Evolutionary conservation across 108 stramenopile genomes (phyloP).

Genomic region (Epithemia pelagica): DNA sequence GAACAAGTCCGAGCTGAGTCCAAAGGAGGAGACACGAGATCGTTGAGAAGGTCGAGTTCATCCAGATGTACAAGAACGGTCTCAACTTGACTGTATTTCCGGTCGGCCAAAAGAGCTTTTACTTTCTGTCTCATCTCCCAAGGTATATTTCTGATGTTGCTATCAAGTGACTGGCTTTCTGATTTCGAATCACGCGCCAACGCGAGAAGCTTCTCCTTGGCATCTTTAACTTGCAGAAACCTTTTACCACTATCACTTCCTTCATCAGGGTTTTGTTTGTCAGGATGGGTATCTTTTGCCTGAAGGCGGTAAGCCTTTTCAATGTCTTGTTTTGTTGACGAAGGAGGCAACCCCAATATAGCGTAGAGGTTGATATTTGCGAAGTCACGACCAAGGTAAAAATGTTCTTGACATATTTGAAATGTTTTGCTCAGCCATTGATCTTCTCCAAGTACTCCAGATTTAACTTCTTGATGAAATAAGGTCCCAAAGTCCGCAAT

Average conservation of each 20-base stretch:
- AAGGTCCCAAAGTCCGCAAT: constrained; percentile 34
- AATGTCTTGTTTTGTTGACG: constrained; percentile 33
- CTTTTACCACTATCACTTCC: constrained; percentile 4
- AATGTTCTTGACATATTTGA: constrained; percentile 30
- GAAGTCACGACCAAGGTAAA: constrained; percentile 33
- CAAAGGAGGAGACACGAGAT: constrained; percentile 40
- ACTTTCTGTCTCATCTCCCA: neutral
- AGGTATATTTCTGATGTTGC: neutral
- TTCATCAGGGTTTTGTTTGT: constrained; percentile 14
- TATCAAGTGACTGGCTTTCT: neutral
- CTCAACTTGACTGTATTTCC: constrained; percentile 37
- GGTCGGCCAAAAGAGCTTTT: constrained; percentile 23
- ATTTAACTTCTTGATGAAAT: constrained; percentile 26
- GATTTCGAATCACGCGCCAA: neutral
- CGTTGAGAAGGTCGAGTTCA: constrained; percentile 24
- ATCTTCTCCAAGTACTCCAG: constrained; percentile 5
- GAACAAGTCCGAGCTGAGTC: constrained; percentile 16
- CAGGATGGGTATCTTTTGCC: constrained; percentile 27
- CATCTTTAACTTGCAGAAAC: constrained; percentile 25
- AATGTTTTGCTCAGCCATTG: constrained; percentile 29
- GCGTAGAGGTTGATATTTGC: constrained; percentile 35
- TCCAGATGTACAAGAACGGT: constrained; percentile 26
- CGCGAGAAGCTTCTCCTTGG: neutral
- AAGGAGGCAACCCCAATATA: constrained; percentile 36
- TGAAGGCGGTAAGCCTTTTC: constrained; percentile 30